These are phyloP conservation scores for Botryotinia globosa DNA, from an alignment of 2,329 filamentous ascomycete species.

Conservation along the genomic window DNA sequence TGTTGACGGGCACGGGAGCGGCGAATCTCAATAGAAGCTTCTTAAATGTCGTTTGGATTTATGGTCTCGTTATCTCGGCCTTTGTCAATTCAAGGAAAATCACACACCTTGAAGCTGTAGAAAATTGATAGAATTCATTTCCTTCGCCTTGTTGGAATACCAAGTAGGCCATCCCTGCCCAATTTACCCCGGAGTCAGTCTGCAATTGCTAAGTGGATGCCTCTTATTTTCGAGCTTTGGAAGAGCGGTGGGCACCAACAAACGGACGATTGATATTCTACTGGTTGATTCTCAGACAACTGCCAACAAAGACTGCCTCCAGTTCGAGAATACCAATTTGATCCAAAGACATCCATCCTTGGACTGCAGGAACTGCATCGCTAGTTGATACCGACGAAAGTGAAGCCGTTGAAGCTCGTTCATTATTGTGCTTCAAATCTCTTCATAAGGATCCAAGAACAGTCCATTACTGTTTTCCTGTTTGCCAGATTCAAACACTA, in stretches of 20 bases:
- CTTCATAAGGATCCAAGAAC: slow-evolving; percentile 30
- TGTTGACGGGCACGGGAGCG: slow-evolving; percentile 35
- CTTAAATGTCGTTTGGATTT: slow-evolving; percentile 31
- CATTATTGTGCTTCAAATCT: slow-evolving; percentile 27
- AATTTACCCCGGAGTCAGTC: slow-evolving; percentile 25
- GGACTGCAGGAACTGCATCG: slow-evolving; percentile 32
- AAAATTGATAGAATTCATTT: slow-evolving; percentile 26
- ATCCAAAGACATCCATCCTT: slow-evolving; percentile 31
- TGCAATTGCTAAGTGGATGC: slow-evolving; percentile 31
- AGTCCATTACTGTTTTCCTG: slow-evolving; percentile 29
- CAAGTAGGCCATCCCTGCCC: slow-evolving; percentile 22
- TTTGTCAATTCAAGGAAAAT: slow-evolving; percentile 24
- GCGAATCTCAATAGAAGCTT: slow-evolving; percentile 35
- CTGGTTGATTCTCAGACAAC: slow-evolving; percentile 48
- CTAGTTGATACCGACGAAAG: slow-evolving; percentile 31
- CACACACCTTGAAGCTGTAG: slow-evolving; percentile 10
- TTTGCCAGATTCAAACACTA: slow-evolving; percentile 33
- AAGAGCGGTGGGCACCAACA: slow-evolving; percentile 51
- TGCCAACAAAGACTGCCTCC: slow-evolving; percentile 46
- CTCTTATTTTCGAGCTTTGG: slow-evolving; percentile 43
- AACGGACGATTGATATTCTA: slow-evolving; percentile 43
- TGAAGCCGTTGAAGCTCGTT: slow-evolving; percentile 27
- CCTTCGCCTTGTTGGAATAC: slow-evolving; percentile 18
- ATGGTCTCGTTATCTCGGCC: slow-evolving; percentile 27
- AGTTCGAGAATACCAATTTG: slow-evolving; percentile 42